phyloP scores from a whole-genome alignment of 2,329 filamentous ascomycete species.

The Blastomyces percursus region DNA sequence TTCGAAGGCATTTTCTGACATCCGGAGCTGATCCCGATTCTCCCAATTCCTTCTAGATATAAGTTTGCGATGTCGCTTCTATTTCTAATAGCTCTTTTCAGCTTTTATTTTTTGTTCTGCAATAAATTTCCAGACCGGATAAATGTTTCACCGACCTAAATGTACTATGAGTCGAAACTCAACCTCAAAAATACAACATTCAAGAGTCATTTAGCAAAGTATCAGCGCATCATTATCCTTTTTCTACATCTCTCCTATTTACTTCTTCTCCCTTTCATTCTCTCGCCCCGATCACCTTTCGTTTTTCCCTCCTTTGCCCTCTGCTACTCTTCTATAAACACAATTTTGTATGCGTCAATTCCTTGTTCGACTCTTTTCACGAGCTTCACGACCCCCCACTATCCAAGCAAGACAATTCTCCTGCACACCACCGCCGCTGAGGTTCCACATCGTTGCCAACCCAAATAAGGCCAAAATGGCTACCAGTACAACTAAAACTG shows the following conservation, averaged over 20 bases:
- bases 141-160: slow-evolving; percentile 17
- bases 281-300: slow-evolving; percentile 10
- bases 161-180: neutral
- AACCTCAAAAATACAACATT: neutral
- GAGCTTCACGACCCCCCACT: slow-evolving; percentile 22
- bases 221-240: neutral
- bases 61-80: neutral
- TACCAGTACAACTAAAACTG: slow-evolving; percentile 67
- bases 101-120: neutral
- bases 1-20: slow-evolving; percentile 39
- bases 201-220: neutral
- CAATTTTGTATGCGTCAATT: slow-evolving; percentile 31
- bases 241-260: neutral
- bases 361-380: slow-evolving; percentile 27
- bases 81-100: neutral
- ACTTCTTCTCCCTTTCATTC: slow-evolving; percentile 1
- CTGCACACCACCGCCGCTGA: slow-evolving; percentile 26
- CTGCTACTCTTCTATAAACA: neutral
- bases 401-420: slow-evolving; percentile 32
- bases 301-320: no score
- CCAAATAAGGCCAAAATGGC: slow-evolving; percentile 39
- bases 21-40: neutral
- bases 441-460: slow-evolving; percentile 22
- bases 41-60: neutral
- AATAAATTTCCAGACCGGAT: slow-evolving; percentile 14